Base-by-base conservation (phyloP, 495 filamentous ascomycete species). In the Friedmanniomyces simplex region DNA sequence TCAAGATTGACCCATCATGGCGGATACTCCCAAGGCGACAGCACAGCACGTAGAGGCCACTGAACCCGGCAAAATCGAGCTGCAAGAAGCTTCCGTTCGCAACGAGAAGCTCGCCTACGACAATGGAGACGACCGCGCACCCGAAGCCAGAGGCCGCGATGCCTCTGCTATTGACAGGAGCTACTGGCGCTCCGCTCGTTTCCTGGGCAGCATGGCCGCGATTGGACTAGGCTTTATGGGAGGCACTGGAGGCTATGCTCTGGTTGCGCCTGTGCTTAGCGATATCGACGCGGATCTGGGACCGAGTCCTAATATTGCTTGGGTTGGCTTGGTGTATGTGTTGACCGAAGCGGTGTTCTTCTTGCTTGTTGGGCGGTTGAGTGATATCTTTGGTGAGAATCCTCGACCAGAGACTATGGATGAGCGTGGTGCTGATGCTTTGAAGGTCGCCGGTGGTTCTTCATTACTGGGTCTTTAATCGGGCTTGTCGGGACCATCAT, bases 381-480 rank as follows among this genome's bases (percentile, higher is more conserved):
- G 69, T 1, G 76, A 81, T 65, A 74, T 81, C 46, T 79, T 81
- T 52, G 77, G 46, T 49, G 25, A 8, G 4, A 3, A 43, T 20
- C 13, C 14, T 16, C 13, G 18, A 37, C 8, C 34, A 8, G 8
- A 8, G 34, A 8, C 11, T 47, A 22, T 8, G 8, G 43, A 8
- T 21, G 43, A 49, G 21, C 18, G 20, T 26, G 78, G 28, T 71
- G 77, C 47, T 68, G 73, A 61, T 78, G 69, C 63, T 51, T 26
- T 46, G 52, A 20, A 59, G 55, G 58, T 58, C 51, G 28, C 3
- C 20, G 30, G 13, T 66, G 53, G 46, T 49, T 49, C 24, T 68
- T 64, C 47, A 68, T 63, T 20, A 57, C 50, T 22, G 66, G 56
- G 3, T 53, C 57, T 21, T 34, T 54, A 22, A 36, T 66, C 13